Percentiles rank a stretch among this genome's conserved stretches.
Conservation (phyloP, 2,329 filamentous ascomycete genomes). For the Talaromyces sp. region DNA sequence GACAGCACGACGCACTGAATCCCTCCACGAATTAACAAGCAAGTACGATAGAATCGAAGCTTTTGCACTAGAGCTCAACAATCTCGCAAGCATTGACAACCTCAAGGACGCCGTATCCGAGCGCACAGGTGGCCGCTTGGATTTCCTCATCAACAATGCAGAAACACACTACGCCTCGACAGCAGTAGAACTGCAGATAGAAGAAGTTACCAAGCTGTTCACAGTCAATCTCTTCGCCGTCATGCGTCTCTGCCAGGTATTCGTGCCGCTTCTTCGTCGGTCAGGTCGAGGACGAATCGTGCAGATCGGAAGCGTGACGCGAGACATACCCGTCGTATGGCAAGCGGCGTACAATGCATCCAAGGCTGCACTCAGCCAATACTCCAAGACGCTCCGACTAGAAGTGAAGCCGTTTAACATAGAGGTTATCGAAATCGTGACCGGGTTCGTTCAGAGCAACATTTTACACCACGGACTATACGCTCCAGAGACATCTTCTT, state of each 20-base stretch:
- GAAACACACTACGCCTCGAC: neutral
- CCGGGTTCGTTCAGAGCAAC: neutral
- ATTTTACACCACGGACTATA: neutral
- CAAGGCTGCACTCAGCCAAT: constrained; percentile 10
- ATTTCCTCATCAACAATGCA: neutral
- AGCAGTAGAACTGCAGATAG: neutral
- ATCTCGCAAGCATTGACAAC: neutral
- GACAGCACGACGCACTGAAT: constrained; percentile 7
- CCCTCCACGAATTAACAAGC: neutral
- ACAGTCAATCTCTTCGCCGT: neutral
- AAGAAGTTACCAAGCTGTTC: neutral
- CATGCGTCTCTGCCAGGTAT: neutral
- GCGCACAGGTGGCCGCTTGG: neutral
- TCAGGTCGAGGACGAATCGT: constrained; percentile 20
- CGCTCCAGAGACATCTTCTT: neutral
- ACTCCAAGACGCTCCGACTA: neutral
- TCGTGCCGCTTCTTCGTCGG: constrained; percentile 17
- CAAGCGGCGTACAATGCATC: constrained; percentile 11
- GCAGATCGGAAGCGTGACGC: constrained; percentile 24
- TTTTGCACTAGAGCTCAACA: neutral
- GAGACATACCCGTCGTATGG: constrained; percentile 13
- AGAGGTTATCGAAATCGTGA: neutral
- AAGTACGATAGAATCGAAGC: neutral
- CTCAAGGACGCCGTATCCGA: neutral
- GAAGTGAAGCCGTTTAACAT: neutral